Percentiles rank a stretch among this genome's conserved stretches.
These are phyloP conservation scores for Populus deltoides DNA, from an alignment of 345 rosid genomes.

Conservation along the genomic window DNA sequence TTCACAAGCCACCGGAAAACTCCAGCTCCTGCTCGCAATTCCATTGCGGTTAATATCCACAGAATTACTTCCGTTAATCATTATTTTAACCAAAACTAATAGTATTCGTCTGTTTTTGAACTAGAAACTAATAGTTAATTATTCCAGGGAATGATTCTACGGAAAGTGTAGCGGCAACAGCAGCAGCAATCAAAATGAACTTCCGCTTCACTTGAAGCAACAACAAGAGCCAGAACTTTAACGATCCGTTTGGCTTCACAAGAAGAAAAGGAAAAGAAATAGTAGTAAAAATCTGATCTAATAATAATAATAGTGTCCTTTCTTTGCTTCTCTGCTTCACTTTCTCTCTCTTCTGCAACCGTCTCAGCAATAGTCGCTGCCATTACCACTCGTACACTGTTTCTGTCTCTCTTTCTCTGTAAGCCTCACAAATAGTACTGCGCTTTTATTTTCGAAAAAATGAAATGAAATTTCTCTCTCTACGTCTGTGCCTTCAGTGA, in stretches of 20 bases:
- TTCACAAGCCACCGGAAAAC: slow-evolving; percentile 22
- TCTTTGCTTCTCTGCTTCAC: slow-evolving; percentile 5
- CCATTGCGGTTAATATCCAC: slow-evolving; percentile 18
- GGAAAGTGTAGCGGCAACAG: not conserved
- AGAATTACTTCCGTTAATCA: slow-evolving; percentile 7
- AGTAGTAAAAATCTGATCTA: not conserved
- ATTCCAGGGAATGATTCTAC: not conserved
- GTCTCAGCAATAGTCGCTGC: slow-evolving; percentile 17
- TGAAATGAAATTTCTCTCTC: not conserved
- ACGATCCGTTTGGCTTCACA: not conserved
- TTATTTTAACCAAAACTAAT: slow-evolving; percentile 22
- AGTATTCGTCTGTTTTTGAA: not conserved
- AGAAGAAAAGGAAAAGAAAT: not conserved
- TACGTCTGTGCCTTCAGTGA: not conserved
- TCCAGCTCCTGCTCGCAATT: slow-evolving; percentile 35
- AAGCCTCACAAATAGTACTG: not conserved
- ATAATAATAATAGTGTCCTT: not conserved
- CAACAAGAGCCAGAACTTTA: not conserved
- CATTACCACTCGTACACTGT: slow-evolving; percentile 21
- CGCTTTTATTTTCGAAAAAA: not conserved
- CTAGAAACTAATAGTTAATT: not conserved
- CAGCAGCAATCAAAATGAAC: not conserved
- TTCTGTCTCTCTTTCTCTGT: not conserved
- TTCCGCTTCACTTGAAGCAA: not conserved
- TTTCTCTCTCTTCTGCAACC: slow-evolving; percentile 21